Conservation (phyloP, 108 stramenopile genomes). For the Pelagomonas calceolata region DNA sequence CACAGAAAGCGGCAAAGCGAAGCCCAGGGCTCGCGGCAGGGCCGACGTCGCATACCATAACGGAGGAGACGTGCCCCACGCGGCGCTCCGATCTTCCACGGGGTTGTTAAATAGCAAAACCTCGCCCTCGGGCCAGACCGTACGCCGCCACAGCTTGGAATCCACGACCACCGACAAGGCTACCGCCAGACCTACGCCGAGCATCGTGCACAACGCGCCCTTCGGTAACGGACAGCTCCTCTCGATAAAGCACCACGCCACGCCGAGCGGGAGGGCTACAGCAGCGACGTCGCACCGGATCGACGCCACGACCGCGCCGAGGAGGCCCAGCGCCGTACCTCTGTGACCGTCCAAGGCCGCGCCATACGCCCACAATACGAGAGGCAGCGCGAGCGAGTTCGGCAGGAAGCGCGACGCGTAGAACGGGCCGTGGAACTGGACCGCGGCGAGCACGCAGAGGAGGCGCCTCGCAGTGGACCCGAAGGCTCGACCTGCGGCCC, state of each 20-base stretch:
- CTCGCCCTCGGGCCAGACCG: conserved; percentile 93
- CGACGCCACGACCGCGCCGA: conserved; percentile 65
- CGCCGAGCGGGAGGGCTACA: conserved; percentile 38
- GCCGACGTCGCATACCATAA: conserved; percentile 82
- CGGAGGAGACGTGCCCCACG: conserved; percentile 85
- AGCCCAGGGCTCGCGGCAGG: conserved; percentile 62
- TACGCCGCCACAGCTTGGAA: conserved; percentile 18
- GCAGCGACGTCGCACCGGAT: conserved; percentile 79
- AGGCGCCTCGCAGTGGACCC: conserved; percentile 16
- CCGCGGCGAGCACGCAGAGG: conserved; percentile 55
- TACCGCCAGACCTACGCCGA: conserved; percentile 38
- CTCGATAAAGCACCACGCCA: conserved; percentile 39
- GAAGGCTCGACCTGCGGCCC: not conserved
- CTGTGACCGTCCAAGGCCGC: conserved; percentile 54
- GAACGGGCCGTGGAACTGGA: conserved; percentile 90
- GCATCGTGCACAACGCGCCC: too few relatives aligned
- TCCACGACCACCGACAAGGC: conserved; percentile 69
- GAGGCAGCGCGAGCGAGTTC: conserved; percentile 80
- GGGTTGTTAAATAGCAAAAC: conserved; percentile 88
- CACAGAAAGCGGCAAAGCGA: conserved; percentile 47
- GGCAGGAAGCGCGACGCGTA: conserved; percentile 88
- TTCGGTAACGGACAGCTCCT: conserved; percentile 57
- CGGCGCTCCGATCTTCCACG: conserved; percentile 74
- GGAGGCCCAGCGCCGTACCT: conserved; percentile 19
- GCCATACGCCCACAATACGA: conserved; percentile 54